Evolutionary conservation across 1,284 basidiomycete genomes (phyloP), one percentile per base, ranked within the genome.

Genomic region (Leccinum solheimii): DNA sequence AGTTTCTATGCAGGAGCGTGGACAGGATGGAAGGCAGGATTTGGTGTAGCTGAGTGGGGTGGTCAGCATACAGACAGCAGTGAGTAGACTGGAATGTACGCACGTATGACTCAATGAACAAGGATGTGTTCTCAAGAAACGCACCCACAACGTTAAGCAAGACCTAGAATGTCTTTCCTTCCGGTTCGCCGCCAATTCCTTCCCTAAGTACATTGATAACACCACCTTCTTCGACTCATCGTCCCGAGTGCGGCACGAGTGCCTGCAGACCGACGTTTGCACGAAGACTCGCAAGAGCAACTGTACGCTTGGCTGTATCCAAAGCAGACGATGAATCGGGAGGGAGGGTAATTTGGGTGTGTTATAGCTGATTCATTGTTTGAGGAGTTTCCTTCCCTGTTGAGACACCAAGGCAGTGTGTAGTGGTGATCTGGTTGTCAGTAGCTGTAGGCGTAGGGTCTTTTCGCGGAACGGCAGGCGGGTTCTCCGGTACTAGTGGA

Each of bases 21-120:
- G 96, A 97, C 30, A 98, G 86, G 49, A 98, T 85, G 0, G 95
- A 91, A 0, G 96, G 96, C 10, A 99, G 86, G 54, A 98, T 84
- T 88, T 98, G 97, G 72, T 98, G 96, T 5, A 99, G 82, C 92
- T 97, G 50, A 50, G 48, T n/a, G 58, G 48, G 51, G 54, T 58
- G 55, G 57, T 59, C 16, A 56, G 32, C n/a, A 14, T 14, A n/a
- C n/a, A 48, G 16, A 19, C 5, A 8, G 26, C 11, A n/a, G 23
- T 3, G 10, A 27, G n/a, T 0, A 52, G 16, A 30, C 19, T 19
- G 43, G 2, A 48, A 61, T 53, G 53, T 52, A 84, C 93, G 76
- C 71, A 97, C 94, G 72, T 97, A 98, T 52, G 95, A 97, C 77
- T 99, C 97, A 32, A 98, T 87, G 71, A 97, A 98, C 16, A 99